Conservation (phyloP, 306 rosid species). For the Hippophae rhamnoides region DNA sequence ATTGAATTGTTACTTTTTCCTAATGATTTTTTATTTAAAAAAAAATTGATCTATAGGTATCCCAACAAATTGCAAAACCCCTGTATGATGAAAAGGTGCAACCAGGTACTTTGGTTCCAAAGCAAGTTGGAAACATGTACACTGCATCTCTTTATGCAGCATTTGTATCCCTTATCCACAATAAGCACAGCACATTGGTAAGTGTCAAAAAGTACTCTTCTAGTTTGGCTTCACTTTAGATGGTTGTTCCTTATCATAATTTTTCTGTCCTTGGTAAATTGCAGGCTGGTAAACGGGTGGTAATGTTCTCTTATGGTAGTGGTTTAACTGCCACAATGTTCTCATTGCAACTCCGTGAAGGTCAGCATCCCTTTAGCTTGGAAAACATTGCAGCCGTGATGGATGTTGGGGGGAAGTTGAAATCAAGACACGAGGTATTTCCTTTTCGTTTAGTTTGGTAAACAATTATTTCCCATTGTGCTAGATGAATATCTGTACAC, state of each 20-base stretch:
- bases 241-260: constrained; percentile 18
- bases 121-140: constrained; percentile 98
- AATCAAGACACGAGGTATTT: constrained; percentile 87
- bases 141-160: constrained; percentile 99
- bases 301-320: constrained; percentile 91
- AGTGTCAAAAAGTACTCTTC: constrained; percentile 15
- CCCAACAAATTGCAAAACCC: constrained; percentile 87
- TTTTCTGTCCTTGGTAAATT: constrained; percentile 9
- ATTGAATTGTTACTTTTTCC: constrained; percentile 10
- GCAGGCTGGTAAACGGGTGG: constrained; percentile 70
- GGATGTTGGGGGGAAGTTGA: constrained; percentile 73
- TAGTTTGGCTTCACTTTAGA: neutral
- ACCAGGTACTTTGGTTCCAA: constrained; percentile 84
- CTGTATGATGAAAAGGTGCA: constrained; percentile 76
- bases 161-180: constrained; percentile 81
- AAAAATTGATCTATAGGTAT: constrained; percentile 38
- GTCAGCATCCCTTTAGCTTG: constrained; percentile 73
- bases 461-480: constrained; percentile 2
- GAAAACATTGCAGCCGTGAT: constrained; percentile 64
- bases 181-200: constrained; percentile 66
- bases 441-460: constrained; percentile 5
- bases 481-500: neutral
- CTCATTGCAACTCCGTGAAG: constrained; percentile 49
- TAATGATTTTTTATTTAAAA: constrained; percentile 3
- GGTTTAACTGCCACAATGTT: constrained; percentile 88